Evolutionary conservation across 768 basidiomycete species (phyloP).

Genomic region (Russula lepida): DNA sequence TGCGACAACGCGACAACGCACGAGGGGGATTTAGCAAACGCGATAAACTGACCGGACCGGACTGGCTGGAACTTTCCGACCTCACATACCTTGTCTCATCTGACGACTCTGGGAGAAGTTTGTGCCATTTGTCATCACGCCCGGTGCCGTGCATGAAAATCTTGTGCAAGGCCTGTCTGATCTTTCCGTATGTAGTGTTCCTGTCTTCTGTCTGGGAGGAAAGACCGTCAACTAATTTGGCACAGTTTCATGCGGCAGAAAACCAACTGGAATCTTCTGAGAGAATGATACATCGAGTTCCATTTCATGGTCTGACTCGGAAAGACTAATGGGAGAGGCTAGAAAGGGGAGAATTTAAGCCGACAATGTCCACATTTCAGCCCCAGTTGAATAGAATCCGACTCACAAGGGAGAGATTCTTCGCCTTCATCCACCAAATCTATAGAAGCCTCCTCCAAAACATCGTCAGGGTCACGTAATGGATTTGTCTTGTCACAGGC

Average conservation of each 20-base stretch:
- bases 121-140: slow-evolving; percentile 27
- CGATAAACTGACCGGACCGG: not conserved
- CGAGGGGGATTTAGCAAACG: not conserved
- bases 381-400: slow-evolving; percentile 15
- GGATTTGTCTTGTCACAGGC: not conserved
- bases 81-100: slow-evolving; percentile 21
- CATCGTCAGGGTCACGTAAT: not conserved
- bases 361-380: not conserved
- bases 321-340: slow-evolving; percentile 20
- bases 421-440: slow-evolving; percentile 14
- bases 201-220: slow-evolving; percentile 10
- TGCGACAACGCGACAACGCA: slow-evolving; percentile 22
- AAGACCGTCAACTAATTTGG: not conserved
- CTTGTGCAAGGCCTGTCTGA: slow-evolving; percentile 35
- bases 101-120: slow-evolving; percentile 20
- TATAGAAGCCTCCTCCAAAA: not conserved
- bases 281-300: slow-evolving; percentile 36
- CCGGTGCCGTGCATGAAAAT: slow-evolving; percentile 28
- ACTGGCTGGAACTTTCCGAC: not conserved
- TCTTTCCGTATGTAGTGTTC: slow-evolving; percentile 28
- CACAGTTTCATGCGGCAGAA: not conserved
- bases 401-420: slow-evolving; percentile 27
- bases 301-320: slow-evolving; percentile 28
- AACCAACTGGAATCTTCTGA: slow-evolving; percentile 36
- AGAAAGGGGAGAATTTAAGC: not conserved